Evolutionary conservation across 495 filamentous ascomycete species (phyloP), one percentile per base, ranked within the genome.

Genomic region (Cetradonia linearis): DNA sequence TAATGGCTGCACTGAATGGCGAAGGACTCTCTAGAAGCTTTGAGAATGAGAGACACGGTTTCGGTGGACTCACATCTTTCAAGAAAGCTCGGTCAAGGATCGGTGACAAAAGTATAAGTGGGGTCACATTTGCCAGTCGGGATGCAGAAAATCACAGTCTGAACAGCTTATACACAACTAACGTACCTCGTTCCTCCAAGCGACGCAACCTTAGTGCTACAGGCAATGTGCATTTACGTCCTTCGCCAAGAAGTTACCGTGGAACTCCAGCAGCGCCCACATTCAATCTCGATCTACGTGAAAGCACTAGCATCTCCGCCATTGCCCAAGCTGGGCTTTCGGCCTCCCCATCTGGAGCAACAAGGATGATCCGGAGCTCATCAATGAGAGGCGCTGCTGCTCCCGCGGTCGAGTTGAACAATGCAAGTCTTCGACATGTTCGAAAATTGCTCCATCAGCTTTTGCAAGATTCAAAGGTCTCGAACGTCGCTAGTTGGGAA

Each of bases 361-460:
- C 84, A 25, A 82, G 82, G 49, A 78, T 89, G 69, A 87, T 83
- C 16, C 79, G 89, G 66, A 95, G 88, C 69, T 87, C 89, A 13
- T 92, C 93, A 2, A 89, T 94, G 81, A 84, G 81, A 65, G 89
- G 91, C 27, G 77, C 79, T 10, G 84, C 80, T 54, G 82, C 86
- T 16, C 84, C 90, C 2, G 82, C 83, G 13, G 74, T 91, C 40
- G 89, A 95, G 64, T 74, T 99, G 55, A 96, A 94, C 57, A 81
- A 82, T 58, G 87, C 88, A 18, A 95, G 93, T 65, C 69, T 96
- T 58, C 80, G 90, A 63, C 94, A 99, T 72, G 89, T 96, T 23
- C 84, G 83, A 46, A 87, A 82, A 64, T 81, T 99, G 20, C 77
- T 97, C 23, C 82, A 80, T 13, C 94, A 99, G 69, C 75, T 97